Percentiles rank a stretch among this genome's conserved stretches.
Conservation (phyloP, 148 eudicot species). For the Linanthus parryae region DNA sequence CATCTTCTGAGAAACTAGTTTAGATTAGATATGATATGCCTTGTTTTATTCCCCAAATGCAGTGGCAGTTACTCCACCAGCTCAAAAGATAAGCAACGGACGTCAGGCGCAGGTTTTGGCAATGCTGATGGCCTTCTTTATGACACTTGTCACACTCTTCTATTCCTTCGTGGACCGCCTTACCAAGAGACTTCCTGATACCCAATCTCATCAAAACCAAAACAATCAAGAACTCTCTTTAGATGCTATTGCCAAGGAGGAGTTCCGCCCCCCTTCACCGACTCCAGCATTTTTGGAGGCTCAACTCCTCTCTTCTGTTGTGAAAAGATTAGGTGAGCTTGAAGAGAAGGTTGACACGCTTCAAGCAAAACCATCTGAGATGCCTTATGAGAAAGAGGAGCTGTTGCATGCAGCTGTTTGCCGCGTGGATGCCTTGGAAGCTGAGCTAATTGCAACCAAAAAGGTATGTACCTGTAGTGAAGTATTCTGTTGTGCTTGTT, state of each 20-base stretch:
- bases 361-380: conserved; percentile 62
- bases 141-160: conserved; percentile 41
- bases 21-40: neutral
- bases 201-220: conserved; percentile 21
- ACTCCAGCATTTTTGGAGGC: conserved; percentile 48
- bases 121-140: conserved; percentile 51
- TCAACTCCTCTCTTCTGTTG: conserved; percentile 36
- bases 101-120: conserved; percentile 36
- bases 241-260: conserved; percentile 38
- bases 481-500: too few relatives aligned
- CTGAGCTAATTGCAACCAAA: conserved; percentile 87
- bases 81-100: conserved; percentile 47
- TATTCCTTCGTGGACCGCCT: conserved; percentile 32
- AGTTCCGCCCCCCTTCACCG: conserved; percentile 63
- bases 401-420: conserved; percentile 64
- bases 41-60: conserved; percentile 14
- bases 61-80: conserved; percentile 35
- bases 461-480: conserved; percentile 69
- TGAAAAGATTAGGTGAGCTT: conserved; percentile 37
- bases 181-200: conserved; percentile 44
- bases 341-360: conserved; percentile 62
- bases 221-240: conserved; percentile 24
- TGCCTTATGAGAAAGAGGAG: conserved; percentile 70
- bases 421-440: conserved; percentile 67
- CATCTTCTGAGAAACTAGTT: neutral